Evolutionary conservation across 768 basidiomycete species (phyloP), one percentile per base, ranked within the genome.

Genomic region (Lactarius akahatsu): DNA sequence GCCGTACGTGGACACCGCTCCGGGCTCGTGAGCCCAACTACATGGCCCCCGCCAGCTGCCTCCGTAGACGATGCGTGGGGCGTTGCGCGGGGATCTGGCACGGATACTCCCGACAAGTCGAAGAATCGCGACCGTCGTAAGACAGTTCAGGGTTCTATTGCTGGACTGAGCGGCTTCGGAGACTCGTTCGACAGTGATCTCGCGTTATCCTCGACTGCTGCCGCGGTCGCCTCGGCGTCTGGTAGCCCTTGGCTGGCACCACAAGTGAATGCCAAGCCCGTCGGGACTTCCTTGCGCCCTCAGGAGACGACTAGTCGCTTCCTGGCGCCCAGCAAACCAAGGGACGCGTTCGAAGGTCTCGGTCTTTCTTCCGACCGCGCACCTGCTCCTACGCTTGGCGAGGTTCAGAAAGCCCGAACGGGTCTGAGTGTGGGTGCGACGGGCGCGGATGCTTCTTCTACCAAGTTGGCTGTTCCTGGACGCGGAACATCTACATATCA

Each of bases 281-380:
- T 66, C 26, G 36, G 9, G 23, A 57, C 56, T 52, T 32, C 66
- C 16, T 55, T 36, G 8, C 66, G 62, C 4, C 28, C 64, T 47
- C 40, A 18, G 57, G 69, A 67, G 54, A 58, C 64, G n/a, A 41
- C 36, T 18, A 61, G 61, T 36, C 64, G 58, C 57, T 56, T 57
- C 45, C 52, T 55, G 30, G 61, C 56, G 47, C 70, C 64, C 36
- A 70, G 54, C 65, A 71, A 62, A 20, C 57, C 80, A 23, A 89
- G 83, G 69, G 92, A 94, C 72, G 92, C 92, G 5, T 94, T 94
- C 68, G 89, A 90, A 41, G 91, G 89, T 13, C 77, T 94, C 56
- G 90, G 85, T 9, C 73, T 89, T 26, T 74, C 76, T 34, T 75
- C 80, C n/a, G 71, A 76, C 32, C 79, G 78, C 28, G 80, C 78